Evolutionary conservation across 2,329 filamentous ascomycete genomes (phyloP), one percentile per base, ranked within the genome.

Genomic region (Neofusicoccum sp.): DNA sequence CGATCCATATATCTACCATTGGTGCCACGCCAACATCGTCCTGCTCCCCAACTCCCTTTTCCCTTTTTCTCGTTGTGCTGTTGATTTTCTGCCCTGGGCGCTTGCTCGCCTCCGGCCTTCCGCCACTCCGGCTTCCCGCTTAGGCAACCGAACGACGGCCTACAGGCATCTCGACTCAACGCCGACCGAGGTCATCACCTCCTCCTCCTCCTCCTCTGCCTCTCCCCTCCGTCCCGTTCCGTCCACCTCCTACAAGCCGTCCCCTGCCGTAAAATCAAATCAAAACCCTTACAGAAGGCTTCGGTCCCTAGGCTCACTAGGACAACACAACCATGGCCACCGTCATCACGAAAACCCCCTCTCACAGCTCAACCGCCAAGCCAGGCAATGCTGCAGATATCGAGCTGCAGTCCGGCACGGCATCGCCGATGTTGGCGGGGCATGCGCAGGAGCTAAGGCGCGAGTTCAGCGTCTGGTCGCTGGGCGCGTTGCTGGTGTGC

Each of bases 401-500:
- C 36, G 49, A 54, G 9, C 49, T 54, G 36, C 49, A 54, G 49
- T 26, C 49, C 26, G 49, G 49, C 14, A n/a, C 36, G 7, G 49
- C 34, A 4, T 41, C 36, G 12, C 26, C 49, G 1, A 20, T 41
- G 24, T 4, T 34, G 3, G 6, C 26, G 24, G 66, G 66, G 28
- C 68, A 70, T 54, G 61, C 64, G 4, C 64, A 69, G 38, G 67
- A 73, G 47, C 64, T 74, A 9, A 59, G 66, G 12, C 61, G 73
- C 59, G 66, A 77, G 61, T 79, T 80, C 64, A 78, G 77, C 0
- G 64, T 82, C 1, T 77, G 76, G 65, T 78, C 79, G 0, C 69
- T 82, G 1, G 74, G 73, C 12, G 72, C 74, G 3, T 67, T 82
- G 5, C 77, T 78, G 47, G 67, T 81, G 6, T 80, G 78, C 47